Evolutionary conservation across 768 basidiomycete genomes (phyloP), one percentile per base, ranked within the genome.

Genomic region (Lentinus tigrinus): DNA sequence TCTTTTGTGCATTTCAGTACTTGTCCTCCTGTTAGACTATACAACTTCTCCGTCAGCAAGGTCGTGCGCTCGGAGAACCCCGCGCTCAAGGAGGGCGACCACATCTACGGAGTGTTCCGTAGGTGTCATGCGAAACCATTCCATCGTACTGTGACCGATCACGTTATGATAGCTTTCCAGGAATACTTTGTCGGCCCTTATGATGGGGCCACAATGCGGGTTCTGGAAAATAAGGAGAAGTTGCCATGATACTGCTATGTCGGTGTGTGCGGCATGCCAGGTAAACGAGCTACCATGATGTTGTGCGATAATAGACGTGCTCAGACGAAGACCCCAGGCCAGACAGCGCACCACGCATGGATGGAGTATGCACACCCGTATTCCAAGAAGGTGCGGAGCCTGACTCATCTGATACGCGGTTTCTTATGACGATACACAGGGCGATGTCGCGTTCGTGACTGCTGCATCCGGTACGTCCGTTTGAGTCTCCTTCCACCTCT

Each of bases 181-280:
- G 70, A 82, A 62, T 84, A 81, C 60, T 66, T 57, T 42, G 57
- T 82, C 53, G 71, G 8, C 19, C 31, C 37, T 38, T 51, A 0
- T 55, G 58, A 6, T 61, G n/a, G n/a, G n/a, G 69, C 47, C 43
- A 27, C 38, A 3, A 31, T 47, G 44, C 27, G 47, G 4, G 57
- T 78, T 3, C 17, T 82, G 37, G 57, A 78, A 40, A 81, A 82
- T 61, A 69, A 75, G 54, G 63, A 76, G 27, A 72, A 74, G 7
- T 65, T 85, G 3, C 81, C 82, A 0, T 83, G 78, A 80, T 73
- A 75, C 0, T 70, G 70, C 0, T 82, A 78, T 61, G 65, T 83
- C 27, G 83, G 85, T 19, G 76, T 78, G 0, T 72, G 76, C 3
- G 84, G 85, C 13, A 84, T 74, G 74, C 66, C 71, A 2, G 70